Conservation (phyloP, 2,329 filamentous ascomycete species). For the Fusarium sp. region DNA sequence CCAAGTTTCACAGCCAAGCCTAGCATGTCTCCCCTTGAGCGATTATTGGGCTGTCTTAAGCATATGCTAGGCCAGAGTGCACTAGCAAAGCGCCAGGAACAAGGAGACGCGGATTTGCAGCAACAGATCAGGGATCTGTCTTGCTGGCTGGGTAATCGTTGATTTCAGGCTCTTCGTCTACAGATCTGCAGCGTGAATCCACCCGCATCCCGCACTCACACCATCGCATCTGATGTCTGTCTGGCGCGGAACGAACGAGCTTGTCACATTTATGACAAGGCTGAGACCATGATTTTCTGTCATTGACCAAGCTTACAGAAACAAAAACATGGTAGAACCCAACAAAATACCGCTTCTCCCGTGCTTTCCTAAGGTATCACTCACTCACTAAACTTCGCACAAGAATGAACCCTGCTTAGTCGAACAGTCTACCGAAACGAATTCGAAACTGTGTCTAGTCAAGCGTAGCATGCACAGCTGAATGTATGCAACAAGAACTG, state of each 20-base stretch:
- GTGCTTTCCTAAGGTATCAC: slow-evolving; percentile 27
- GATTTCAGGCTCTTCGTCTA: slow-evolving; percentile 17
- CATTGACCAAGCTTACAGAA: not conserved
- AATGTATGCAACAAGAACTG: slow-evolving; percentile 5
- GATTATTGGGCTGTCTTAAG: slow-evolving; percentile 10
- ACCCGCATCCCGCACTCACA: slow-evolving; percentile 32
- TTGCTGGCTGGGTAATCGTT: slow-evolving; percentile 16
- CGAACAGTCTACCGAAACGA: slow-evolving; percentile 24
- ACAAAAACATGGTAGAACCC: not conserved
- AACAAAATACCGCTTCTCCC: not conserved
- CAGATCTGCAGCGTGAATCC: slow-evolving; percentile 38
- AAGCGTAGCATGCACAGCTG: slow-evolving; percentile 29
- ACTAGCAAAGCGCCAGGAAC: slow-evolving; percentile 30
- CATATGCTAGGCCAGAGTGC: not conserved
- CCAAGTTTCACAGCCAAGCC: slow-evolving; percentile 26
- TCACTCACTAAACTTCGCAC: slow-evolving; percentile 15
- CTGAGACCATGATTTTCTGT: not conserved
- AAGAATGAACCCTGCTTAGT: not conserved
- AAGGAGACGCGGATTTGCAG: slow-evolving; percentile 8
- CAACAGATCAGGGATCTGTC: slow-evolving; percentile 1
- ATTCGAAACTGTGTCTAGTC: slow-evolving; percentile 37
- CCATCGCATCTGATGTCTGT: slow-evolving; percentile 1
- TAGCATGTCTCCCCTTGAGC: not conserved
- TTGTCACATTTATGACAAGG: slow-evolving; percentile 8
- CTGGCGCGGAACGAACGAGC: not conserved